Conservation (phyloP, 2,329 filamentous ascomycete species). For the Alternaria dauci region DNA sequence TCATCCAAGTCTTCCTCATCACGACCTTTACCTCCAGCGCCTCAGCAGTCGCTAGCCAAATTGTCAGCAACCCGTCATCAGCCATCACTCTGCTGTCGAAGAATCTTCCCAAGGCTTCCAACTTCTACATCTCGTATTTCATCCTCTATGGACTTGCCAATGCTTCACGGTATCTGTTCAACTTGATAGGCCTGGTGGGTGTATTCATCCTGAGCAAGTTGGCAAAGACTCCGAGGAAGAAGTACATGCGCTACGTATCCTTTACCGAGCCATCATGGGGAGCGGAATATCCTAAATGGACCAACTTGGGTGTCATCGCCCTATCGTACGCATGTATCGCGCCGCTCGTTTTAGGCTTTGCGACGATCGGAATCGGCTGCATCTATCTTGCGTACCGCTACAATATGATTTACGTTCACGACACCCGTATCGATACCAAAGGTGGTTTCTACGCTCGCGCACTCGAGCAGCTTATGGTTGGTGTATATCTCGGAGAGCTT, state of each 20-base stretch:
- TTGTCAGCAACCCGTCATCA: constrained; percentile 68
- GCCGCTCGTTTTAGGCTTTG: constrained; percentile 58
- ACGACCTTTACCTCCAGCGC: constrained; percentile 84
- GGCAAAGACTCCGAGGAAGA: constrained; percentile 57
- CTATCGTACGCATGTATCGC: constrained; percentile 60
- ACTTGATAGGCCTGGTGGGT: constrained; percentile 81
- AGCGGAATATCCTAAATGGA: constrained; percentile 57
- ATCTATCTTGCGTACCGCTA: constrained; percentile 60
- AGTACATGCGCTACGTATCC: constrained; percentile 31
- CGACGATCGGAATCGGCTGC: constrained; percentile 54
- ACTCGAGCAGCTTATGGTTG: constrained; percentile 57
- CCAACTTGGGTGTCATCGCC: constrained; percentile 56
- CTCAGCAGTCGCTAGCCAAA: constrained; percentile 62
- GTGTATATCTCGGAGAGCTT: constrained; percentile 57
- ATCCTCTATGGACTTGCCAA: constrained; percentile 75
- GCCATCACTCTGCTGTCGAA: constrained; percentile 72
- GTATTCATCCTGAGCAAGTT: constrained; percentile 80
- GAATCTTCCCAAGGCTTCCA: constrained; percentile 84
- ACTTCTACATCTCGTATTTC: constrained; percentile 96
- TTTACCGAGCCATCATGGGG: constrained; percentile 57
- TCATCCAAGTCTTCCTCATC: constrained; percentile 91
- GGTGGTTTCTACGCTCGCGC: constrained; percentile 57
- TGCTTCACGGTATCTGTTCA: constrained; percentile 64
- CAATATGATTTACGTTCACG: constrained; percentile 60
- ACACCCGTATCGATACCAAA: constrained; percentile 57